Conservation (phyloP, 305 asterid species). For the Fraxinus angustifolia region DNA sequence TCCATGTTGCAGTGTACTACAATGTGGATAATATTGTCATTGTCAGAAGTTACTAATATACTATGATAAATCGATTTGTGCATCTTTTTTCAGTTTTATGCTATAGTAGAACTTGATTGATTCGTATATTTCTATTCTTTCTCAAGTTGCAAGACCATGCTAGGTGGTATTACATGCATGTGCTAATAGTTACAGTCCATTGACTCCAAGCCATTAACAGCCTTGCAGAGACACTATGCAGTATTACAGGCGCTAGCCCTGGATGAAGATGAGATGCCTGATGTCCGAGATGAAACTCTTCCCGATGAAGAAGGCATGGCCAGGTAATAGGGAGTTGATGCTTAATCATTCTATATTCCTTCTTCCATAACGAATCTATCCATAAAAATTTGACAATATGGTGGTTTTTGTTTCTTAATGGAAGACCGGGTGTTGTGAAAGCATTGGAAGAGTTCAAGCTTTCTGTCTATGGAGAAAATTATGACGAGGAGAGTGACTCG, state of each 20-base stretch:
- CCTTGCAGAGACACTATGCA: constrained; percentile 94
- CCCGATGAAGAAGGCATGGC: constrained; percentile 97
- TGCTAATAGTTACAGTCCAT: constrained; percentile 5
- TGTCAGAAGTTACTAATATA: not conserved
- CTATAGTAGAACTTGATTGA: not conserved
- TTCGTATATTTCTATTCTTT: not conserved
- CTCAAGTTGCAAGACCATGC: not conserved
- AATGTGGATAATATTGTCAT: not conserved
- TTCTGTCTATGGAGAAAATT: constrained; percentile 74
- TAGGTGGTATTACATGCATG: not conserved
- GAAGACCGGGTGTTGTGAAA: constrained; percentile 79
- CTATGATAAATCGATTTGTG: not conserved
- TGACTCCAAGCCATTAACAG: constrained; percentile 35
- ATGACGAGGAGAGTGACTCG: constrained; percentile 44
- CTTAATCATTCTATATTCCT: not conserved
- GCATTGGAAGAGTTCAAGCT: constrained; percentile 80
- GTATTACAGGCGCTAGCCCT: constrained; percentile 88
- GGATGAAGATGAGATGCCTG: constrained; percentile 96
- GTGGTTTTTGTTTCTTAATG: constrained; percentile 9
- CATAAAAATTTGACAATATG: not conserved
- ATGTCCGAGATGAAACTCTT: constrained; percentile 80
- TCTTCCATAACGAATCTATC: not conserved
- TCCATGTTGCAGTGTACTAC: not conserved
- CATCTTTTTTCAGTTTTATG: not conserved
- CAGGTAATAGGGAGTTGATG: constrained; percentile 41